A percentile compares a stretch with the other conserved stretches of the same genome.
Conservation (phyloP, 805 yeast genomes). For the Candida ipomoeae region DNA sequence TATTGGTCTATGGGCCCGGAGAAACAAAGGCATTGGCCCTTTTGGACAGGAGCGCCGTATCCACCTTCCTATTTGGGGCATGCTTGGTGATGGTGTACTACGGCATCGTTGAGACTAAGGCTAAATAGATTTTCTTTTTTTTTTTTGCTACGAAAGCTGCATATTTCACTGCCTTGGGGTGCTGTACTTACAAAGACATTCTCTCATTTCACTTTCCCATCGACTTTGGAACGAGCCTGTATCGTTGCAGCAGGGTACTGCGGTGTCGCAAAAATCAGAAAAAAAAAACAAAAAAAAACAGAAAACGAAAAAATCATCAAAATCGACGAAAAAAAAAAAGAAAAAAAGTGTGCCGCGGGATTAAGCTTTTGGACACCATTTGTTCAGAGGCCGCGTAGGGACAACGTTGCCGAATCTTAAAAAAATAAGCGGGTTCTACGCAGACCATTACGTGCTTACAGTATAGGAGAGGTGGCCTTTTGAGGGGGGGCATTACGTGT, state of each 20-base stretch:
- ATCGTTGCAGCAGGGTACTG: constrained; percentile 3
- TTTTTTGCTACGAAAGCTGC: neutral
- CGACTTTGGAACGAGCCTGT: constrained; percentile 2
- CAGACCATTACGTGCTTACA: no score
- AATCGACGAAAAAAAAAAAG: neutral
- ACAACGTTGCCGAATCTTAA: no score
- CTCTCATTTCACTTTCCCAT: neutral
- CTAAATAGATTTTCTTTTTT: neutral
- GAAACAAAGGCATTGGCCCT: neutral
- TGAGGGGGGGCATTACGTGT: no score
- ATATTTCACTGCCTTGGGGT: neutral
- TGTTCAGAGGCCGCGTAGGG: neutral
- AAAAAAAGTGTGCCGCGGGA: neutral
- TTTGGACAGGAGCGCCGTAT: neutral
- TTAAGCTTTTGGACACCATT: neutral
- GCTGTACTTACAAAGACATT: neutral
- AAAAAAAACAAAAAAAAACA: neutral
- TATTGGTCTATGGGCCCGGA: neutral
- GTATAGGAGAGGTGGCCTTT: no score
- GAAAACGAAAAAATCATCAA: no score
- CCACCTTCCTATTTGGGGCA: neutral
- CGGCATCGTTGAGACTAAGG: neutral
- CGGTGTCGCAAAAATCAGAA: neutral
- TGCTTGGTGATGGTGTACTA: neutral
- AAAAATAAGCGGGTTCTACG: neutral